A percentile compares a stretch with the other conserved stretches of the same genome.
Evolutionary conservation across 768 basidiomycete species (phyloP).

Genomic region (Tricholoma furcatifolium): DNA sequence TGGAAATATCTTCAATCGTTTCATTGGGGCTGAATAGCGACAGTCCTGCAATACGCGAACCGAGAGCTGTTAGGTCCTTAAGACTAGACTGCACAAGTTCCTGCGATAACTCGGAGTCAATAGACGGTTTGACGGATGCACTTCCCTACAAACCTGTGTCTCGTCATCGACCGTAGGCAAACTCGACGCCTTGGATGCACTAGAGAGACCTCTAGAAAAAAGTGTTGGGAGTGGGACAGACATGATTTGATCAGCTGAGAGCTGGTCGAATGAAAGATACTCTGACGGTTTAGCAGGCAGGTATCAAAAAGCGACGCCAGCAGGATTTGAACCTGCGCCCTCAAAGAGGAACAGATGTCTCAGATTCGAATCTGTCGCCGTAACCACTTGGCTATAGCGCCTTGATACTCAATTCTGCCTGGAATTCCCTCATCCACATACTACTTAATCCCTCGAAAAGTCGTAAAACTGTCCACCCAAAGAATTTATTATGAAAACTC

Average conservation of each 20-base stretch:
- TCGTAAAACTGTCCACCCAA: no score
- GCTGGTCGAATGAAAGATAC: no score
- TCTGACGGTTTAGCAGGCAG: no score
- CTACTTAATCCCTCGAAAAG: no score
- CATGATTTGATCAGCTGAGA: slow-evolving; percentile 2
- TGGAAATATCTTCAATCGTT: slow-evolving; percentile 76
- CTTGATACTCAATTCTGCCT: no score
- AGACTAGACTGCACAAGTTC: slow-evolving; percentile 55
- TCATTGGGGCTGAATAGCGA: slow-evolving; percentile 86
- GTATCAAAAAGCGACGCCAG: no score
- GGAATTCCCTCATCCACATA: no score
- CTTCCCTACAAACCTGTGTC: slow-evolving; percentile 35
- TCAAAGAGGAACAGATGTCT: no score
- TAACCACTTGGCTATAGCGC: slow-evolving; percentile 76
- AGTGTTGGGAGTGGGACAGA: slow-evolving; percentile 35
- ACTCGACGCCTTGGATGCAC: slow-evolving; percentile 37
- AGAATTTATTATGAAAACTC: background rate
- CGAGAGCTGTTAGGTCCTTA: slow-evolving; percentile 52
- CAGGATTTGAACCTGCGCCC: no score
- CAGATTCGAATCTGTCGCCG: slow-evolving; percentile 74
- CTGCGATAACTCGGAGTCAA: slow-evolving; percentile 32
- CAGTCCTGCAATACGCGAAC: slow-evolving; percentile 54
- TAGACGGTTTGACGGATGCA: no score
- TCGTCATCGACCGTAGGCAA: slow-evolving; percentile 40
- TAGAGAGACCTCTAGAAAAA: slow-evolving; percentile 33